A percentile compares a stretch with the other conserved stretches of the same genome.
Evolutionary conservation across 306 rosid genomes (phyloP).

Genomic region (Nissolia schottii): DNA sequence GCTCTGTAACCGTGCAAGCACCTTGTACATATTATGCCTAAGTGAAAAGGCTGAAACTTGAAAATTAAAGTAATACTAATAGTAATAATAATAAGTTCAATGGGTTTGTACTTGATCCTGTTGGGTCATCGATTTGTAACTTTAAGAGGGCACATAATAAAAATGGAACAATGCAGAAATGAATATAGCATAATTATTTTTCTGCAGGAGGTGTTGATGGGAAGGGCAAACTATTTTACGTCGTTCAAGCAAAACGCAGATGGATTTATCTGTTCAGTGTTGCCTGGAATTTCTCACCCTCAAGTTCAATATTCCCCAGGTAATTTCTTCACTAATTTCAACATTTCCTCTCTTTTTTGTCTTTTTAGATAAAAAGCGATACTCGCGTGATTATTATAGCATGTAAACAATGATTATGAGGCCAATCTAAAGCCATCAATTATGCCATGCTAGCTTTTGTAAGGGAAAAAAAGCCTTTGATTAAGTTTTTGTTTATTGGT

Average conservation of each 20-base stretch:
- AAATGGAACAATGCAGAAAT: neutral
- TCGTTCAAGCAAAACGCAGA: conserved; percentile 89
- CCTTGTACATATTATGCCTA: neutral
- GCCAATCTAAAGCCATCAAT: conserved; percentile 27
- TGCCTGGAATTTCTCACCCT: conserved; percentile 90
- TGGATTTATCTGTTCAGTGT: conserved; percentile 73
- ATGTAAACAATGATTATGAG: conserved; percentile 2
- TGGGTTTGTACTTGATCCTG: conserved; percentile 27
- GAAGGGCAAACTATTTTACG: conserved; percentile 74
- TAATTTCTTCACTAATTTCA: conserved; percentile 18
- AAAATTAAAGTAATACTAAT: neutral
- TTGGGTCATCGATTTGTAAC: neutral
- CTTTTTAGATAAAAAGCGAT: neutral
- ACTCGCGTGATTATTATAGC: neutral
- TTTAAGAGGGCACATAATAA: neutral
- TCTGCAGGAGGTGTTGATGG: conserved; percentile 86
- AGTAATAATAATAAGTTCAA: no score
- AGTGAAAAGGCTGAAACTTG: neutral
- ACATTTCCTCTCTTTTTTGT: neutral
- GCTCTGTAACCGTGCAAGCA: neutral
- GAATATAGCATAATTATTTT: conserved; percentile 1
- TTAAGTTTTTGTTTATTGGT: conserved; percentile 17
- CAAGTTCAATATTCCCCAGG: conserved; percentile 97
- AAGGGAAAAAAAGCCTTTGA: conserved; percentile 21
- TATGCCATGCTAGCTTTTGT: conserved; percentile 27